A percentile compares a stretch with the other conserved stretches of the same genome.
Conservation (phyloP, 495 filamentous ascomycete species). For the Penicillium soppii region DNA sequence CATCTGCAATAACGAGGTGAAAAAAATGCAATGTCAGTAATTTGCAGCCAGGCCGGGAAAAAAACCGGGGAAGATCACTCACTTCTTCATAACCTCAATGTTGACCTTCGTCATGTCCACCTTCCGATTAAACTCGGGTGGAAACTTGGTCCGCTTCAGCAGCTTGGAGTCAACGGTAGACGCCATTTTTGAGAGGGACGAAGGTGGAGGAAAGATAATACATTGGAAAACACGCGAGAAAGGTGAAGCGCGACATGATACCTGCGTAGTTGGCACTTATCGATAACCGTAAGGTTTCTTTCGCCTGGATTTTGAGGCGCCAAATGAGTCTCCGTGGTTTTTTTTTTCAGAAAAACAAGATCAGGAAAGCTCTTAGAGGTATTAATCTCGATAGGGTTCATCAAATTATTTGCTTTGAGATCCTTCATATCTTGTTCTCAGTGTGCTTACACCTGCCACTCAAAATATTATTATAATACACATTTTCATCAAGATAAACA, state of each 20-base stretch:
- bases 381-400: no score
- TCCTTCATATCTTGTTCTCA: no score
- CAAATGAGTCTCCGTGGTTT: neutral
- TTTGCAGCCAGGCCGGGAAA: neutral
- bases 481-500: no score
- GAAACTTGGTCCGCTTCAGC: slow-evolving; percentile 87
- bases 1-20: slow-evolving; percentile 65
- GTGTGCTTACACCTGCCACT: no score
- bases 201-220: neutral
- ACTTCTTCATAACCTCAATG: slow-evolving; percentile 97
- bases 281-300: neutral
- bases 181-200: slow-evolving; percentile 53
- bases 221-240: neutral
- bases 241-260: neutral
- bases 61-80: slow-evolving; percentile 23
- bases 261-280: neutral
- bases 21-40: slow-evolving; percentile 7
- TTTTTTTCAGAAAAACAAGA: neutral
- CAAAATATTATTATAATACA: no score
- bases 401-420: no score
- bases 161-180: slow-evolving; percentile 81
- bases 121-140: slow-evolving; percentile 88
- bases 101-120: slow-evolving; percentile 98
- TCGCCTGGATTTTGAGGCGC: neutral
- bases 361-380: no score